Conservation (phyloP, 2,329 filamentous ascomycete species). For the Allantophomopsis cytisporea region DNA sequence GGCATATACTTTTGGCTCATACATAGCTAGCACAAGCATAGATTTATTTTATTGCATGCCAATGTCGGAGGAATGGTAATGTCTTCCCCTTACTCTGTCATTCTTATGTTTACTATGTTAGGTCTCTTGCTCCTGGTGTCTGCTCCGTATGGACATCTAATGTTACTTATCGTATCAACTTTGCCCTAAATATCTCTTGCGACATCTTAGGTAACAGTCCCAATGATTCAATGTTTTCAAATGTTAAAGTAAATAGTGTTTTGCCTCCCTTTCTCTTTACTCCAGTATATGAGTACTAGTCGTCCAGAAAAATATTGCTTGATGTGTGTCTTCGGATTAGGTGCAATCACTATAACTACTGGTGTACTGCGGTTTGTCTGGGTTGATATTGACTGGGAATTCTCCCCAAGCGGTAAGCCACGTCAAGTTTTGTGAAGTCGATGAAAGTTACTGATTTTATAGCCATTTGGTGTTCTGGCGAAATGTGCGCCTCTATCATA, state of each 20-base stretch:
- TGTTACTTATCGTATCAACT: background rate
- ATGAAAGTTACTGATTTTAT: background rate
- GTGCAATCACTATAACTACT: background rate
- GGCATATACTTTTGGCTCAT: background rate
- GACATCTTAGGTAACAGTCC: background rate
- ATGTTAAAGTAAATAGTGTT: background rate
- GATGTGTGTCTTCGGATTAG: background rate
- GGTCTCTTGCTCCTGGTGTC: background rate
- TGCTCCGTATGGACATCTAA: background rate
- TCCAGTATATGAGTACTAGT: background rate
- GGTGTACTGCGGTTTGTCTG: constrained; percentile 1
- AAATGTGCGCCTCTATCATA: background rate
- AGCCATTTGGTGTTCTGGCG: background rate
- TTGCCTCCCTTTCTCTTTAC: background rate
- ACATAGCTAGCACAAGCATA: background rate
- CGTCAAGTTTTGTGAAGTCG: background rate
- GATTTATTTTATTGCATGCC: background rate
- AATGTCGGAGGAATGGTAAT: background rate
- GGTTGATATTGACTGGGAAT: background rate
- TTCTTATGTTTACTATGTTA: background rate
- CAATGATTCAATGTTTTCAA: background rate
- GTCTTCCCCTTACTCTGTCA: background rate
- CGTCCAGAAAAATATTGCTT: background rate
- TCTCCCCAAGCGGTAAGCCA: background rate
- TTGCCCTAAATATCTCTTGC: background rate